A percentile compares a stretch with the other conserved stretches of the same genome.
phyloP scores from a whole-genome alignment of 2,329 filamentous ascomycete species.

The Pseudogymnoascus sp. region DNA sequence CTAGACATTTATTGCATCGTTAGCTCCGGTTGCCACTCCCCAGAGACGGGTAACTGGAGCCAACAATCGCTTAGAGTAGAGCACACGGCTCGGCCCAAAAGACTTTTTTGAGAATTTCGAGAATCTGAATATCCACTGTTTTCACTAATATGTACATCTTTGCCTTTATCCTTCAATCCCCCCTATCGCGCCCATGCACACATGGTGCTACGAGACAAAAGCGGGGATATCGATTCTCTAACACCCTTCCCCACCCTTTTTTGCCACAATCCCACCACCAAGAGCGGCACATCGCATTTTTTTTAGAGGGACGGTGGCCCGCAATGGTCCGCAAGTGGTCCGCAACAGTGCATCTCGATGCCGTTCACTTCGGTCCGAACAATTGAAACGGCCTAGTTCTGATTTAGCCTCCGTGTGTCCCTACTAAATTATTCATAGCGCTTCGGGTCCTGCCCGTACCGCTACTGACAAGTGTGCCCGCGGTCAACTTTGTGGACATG shows the following conservation, averaged over 20 bases:
- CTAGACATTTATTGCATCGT: not conserved
- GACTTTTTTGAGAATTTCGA: not conserved
- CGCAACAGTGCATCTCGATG: not conserved
- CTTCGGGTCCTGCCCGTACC: not conserved
- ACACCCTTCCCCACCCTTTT: not conserved
- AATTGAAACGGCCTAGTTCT: not conserved
- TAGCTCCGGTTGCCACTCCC: not conserved
- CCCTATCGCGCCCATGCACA: not conserved
- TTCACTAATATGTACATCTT: not conserved
- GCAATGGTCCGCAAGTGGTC: not conserved
- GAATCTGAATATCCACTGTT: not conserved
- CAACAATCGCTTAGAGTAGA: not conserved
- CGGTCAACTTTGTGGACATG: not conserved
- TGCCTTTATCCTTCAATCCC: not conserved
- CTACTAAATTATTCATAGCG: not conserved
- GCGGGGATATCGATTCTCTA: not conserved
- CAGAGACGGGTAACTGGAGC: not conserved
- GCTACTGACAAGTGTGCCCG: not conserved
- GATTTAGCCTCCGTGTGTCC: not conserved
- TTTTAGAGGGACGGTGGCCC: not conserved
- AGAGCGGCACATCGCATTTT: not conserved
- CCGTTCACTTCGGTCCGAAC: not conserved
- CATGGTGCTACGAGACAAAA: not conserved
- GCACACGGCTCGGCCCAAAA: not conserved
- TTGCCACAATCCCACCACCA: not conserved